phyloP scores from a whole-genome alignment of 1,284 basidiomycete species.

The Pascua sp. region DNA sequence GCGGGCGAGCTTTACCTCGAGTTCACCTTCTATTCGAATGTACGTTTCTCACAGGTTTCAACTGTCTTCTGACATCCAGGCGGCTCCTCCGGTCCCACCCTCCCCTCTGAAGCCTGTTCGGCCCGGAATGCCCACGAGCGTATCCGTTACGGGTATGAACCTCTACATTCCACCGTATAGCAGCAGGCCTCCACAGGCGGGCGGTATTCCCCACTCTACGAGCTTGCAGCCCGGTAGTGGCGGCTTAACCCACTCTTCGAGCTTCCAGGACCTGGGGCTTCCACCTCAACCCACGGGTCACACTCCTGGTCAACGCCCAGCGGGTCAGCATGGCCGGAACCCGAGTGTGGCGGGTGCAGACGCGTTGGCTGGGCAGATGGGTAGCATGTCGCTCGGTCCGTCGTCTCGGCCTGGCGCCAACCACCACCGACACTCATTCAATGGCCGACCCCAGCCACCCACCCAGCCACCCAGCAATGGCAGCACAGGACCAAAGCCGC shows the following conservation, averaged over 20 bases:
- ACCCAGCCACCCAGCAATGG: neutral
- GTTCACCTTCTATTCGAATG: constrained; percentile 92
- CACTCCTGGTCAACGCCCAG: constrained; percentile 8
- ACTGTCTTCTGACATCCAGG: constrained; percentile 21
- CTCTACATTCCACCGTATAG: constrained; percentile 46
- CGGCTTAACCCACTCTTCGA: constrained; percentile 9
- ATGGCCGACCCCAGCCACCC: constrained; percentile 5
- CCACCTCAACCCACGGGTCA: constrained; percentile 25
- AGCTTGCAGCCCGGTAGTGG: neutral
- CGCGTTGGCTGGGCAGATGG: constrained; percentile 34
- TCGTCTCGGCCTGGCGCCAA: constrained; percentile 13
- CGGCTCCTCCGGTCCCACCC: constrained; percentile 23
- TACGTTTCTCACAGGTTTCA: constrained; percentile 51
- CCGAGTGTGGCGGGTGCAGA: constrained; percentile 28
- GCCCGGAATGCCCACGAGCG: constrained; percentile 30
- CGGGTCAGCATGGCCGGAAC: constrained; percentile 27
- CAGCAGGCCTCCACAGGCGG: constrained; percentile 12
- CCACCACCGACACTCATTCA: constrained; percentile 36
- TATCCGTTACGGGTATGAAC: constrained; percentile 42
- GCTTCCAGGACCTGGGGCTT: constrained; percentile 41
- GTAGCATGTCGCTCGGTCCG: constrained; percentile 34
- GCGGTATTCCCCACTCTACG: neutral
- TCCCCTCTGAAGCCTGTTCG: constrained; percentile 31
- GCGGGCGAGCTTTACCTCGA: constrained; percentile 91
- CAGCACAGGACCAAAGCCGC: constrained; percentile 20